Percentiles rank a stretch among this genome's conserved stretches.
Conservation (phyloP, 768 basidiomycete genomes). For the Boletus patriciae region DNA sequence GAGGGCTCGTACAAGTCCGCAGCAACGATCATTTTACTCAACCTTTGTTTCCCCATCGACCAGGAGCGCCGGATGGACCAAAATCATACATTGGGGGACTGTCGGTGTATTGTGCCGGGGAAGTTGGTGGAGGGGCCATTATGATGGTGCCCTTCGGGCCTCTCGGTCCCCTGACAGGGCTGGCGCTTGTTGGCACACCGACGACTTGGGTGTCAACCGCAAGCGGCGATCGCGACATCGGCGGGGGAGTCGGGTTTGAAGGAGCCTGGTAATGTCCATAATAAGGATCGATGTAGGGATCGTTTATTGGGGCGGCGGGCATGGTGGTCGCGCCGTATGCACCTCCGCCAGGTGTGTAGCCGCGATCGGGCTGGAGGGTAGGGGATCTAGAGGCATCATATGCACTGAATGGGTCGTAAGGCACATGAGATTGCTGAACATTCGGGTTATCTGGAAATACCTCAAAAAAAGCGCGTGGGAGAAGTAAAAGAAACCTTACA, state of each 20-base stretch:
- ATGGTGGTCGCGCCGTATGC: constrained; percentile 52
- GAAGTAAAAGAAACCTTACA: constrained; percentile 42
- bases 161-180: constrained; percentile 47
- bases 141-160: constrained; percentile 31
- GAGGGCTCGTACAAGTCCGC: not conserved
- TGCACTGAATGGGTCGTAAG: constrained; percentile 52
- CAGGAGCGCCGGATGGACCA: constrained; percentile 46
- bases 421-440: constrained; percentile 50
- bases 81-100: constrained; percentile 68
- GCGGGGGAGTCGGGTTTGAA: constrained; percentile 29
- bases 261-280: constrained; percentile 26
- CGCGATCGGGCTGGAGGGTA: constrained; percentile 41
- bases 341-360: constrained; percentile 57
- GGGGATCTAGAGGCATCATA: constrained; percentile 16
- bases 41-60: constrained; percentile 52
- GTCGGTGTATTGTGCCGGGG: constrained; percentile 42
- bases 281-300: constrained; percentile 28
- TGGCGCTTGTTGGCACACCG: constrained; percentile 28
- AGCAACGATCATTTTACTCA: constrained; percentile 11
- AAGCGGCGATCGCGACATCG: constrained; percentile 36
- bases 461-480: not conserved
- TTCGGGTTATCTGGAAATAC: constrained; percentile 50
- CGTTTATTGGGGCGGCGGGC: constrained; percentile 41
- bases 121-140: constrained; percentile 24
- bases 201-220: constrained; percentile 41